These are phyloP conservation scores for Coriaria nepalensis DNA, from an alignment of 306 rosid genomes.

Conservation along the genomic window DNA sequence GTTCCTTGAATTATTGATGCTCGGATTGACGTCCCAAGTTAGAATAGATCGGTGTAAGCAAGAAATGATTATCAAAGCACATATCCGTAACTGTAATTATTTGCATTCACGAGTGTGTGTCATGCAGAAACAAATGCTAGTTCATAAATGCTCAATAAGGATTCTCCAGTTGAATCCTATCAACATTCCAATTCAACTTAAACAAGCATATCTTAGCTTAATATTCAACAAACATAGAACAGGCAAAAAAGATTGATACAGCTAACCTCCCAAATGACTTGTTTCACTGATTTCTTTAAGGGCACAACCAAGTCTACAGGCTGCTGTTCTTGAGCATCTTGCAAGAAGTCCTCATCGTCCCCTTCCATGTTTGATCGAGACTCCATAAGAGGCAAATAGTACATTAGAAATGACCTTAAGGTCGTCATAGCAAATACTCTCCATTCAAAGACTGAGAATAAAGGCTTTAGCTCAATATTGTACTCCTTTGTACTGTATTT, in stretches of 20 bases:
- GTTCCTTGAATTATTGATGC: no score
- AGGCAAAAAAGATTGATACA: constrained; percentile 2
- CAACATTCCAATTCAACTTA: no score
- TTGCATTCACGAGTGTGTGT: no score
- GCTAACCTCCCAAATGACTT: constrained; percentile 75
- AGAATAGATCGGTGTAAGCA: no score
- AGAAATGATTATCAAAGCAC: no score
- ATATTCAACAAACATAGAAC: neutral
- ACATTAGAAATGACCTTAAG: constrained; percentile 54
- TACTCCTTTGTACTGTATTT: constrained; percentile 45
- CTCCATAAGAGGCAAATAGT: constrained; percentile 76
- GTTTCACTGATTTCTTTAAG: constrained; percentile 64
- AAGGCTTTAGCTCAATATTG: constrained; percentile 50
- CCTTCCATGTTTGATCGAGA: constrained; percentile 54
- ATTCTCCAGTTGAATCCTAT: no score
- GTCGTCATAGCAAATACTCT: constrained; percentile 38
- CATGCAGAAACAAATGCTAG: no score
- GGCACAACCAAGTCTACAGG: constrained; percentile 48
- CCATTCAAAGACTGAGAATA: constrained; percentile 61
- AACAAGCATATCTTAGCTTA: no score
- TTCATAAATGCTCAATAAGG: no score
- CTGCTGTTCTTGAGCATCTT: constrained; percentile 25
- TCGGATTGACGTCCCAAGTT: no score
- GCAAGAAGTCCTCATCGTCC: constrained; percentile 49
- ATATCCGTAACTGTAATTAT: no score